Percentiles rank a stretch among this genome's conserved stretches.
These are phyloP conservation scores for Fusarium udum DNA, from an alignment of 2,329 filamentous ascomycete genomes.

Conservation along the genomic window DNA sequence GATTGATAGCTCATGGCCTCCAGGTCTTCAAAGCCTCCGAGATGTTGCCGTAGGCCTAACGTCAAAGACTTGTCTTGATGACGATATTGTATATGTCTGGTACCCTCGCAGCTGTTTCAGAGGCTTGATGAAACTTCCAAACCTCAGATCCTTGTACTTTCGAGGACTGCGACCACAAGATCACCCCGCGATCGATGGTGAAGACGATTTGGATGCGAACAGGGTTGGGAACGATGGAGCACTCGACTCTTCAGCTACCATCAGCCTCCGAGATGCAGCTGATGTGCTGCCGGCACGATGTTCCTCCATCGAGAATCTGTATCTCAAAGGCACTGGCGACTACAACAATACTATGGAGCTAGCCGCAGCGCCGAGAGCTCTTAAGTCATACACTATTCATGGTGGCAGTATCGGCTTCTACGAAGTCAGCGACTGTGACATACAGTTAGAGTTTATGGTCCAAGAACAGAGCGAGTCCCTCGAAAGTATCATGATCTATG, in stretches of 20 bases:
- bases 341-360: accelerated
- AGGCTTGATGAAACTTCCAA: not conserved
- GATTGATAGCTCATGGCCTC: not conserved
- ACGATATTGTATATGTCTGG: not conserved
- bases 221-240: not conserved
- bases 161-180: not conserved
- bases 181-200: not conserved
- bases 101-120: not conserved
- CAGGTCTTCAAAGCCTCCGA: not conserved
- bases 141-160: not conserved
- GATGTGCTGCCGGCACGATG: accelerated
- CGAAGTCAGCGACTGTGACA: not conserved
- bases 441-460: not conserved
- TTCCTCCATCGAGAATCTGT: not conserved
- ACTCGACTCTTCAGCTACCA: not conserved
- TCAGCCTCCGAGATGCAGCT: not conserved
- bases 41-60: not conserved
- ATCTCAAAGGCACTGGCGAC: not conserved
- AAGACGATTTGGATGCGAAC: accelerated
- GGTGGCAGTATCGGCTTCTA: accelerated
- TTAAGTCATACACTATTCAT: not conserved
- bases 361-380: accelerated
- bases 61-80: not conserved
- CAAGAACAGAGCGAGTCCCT: not conserved
- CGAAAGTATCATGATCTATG: not conserved